These are phyloP conservation scores for Endocalyx cinctus DNA, from an alignment of 2,329 filamentous ascomycete genomes.

Conservation along the genomic window DNA sequence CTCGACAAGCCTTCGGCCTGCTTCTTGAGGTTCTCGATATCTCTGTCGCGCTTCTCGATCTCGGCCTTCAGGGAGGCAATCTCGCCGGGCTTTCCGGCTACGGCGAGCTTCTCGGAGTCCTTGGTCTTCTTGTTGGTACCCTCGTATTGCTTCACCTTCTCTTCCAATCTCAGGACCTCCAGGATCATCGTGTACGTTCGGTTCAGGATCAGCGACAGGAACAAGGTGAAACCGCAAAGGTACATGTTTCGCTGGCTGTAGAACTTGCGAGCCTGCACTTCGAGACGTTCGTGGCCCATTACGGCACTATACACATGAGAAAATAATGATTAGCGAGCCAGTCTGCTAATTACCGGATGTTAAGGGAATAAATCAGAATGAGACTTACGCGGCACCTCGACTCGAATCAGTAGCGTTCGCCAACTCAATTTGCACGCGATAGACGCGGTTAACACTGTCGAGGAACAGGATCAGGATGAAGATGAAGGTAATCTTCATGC, in stretches of 20 bases:
- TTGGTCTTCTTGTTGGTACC: slow-evolving; percentile 56
- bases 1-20: slow-evolving; percentile 77
- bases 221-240: slow-evolving; percentile 97
- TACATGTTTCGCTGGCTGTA: slow-evolving; percentile 99
- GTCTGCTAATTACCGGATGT: too few relatives aligned
- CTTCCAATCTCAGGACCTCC: slow-evolving; percentile 84
- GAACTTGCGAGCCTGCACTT: slow-evolving; percentile 99
- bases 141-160: slow-evolving; percentile 82
- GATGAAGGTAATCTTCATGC: slow-evolving; percentile 97
- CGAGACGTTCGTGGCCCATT: slow-evolving; percentile 90
- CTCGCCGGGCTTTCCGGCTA: slow-evolving; percentile 71
- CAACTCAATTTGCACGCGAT: slow-evolving; percentile 90
- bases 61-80: slow-evolving; percentile 66
- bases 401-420: slow-evolving; percentile 62
- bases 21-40: slow-evolving; percentile 87
- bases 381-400: slow-evolving; percentile 42
- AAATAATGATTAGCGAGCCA: too few relatives aligned
- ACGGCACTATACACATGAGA: slow-evolving; percentile 45
- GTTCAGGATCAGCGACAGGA: slow-evolving; percentile 97
- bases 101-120: slow-evolving; percentile 66
- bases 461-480: slow-evolving; percentile 98
- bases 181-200: slow-evolving; percentile 98
- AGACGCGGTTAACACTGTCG: slow-evolving; percentile 93
- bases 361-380: too few relatives aligned
- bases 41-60: slow-evolving; percentile 73